A percentile compares a stretch with the other conserved stretches of the same genome.
These are phyloP conservation scores for Wickerhamiella parazyma DNA, from an alignment of 805 yeast genomes.

Conservation along the genomic window DNA sequence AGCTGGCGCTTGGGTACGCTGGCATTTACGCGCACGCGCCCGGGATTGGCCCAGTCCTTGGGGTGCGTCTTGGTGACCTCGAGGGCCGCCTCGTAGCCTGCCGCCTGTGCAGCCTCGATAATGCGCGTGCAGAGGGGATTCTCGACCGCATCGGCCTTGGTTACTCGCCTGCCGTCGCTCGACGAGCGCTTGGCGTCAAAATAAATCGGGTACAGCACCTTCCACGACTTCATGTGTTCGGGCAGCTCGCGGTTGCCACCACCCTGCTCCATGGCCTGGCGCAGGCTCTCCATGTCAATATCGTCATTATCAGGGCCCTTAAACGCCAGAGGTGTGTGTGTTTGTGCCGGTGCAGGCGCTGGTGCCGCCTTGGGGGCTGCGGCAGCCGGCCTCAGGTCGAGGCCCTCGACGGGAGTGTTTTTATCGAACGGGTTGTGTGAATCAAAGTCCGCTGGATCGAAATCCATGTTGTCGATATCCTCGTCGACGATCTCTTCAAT, in stretches of 20 bases:
- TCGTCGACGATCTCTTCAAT: constrained; percentile 47
- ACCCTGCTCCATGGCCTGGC: constrained; percentile 9
- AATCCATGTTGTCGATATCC: constrained; percentile 71
- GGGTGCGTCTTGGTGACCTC: constrained; percentile 79
- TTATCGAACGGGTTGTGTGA: constrained; percentile 30
- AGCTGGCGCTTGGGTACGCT: constrained; percentile 52
- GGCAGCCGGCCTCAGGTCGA: constrained; percentile 22
- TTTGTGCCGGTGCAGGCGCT: background rate
- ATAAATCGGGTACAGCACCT: constrained; percentile 79
- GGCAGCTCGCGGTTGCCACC: constrained; percentile 44
- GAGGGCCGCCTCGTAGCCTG: constrained; percentile 25
- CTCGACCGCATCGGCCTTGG: constrained; percentile 51
- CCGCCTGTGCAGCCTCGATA: constrained; percentile 47
- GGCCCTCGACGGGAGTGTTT: constrained; percentile 20
- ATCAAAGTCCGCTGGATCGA: constrained; percentile 88
- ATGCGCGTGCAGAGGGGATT: constrained; percentile 81
- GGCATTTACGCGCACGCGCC: constrained; percentile 71
- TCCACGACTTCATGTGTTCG: constrained; percentile 50
- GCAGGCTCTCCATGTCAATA: background rate
- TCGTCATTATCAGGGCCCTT: constrained; percentile 14
- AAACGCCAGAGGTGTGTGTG: constrained; percentile 11
- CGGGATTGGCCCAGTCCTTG: constrained; percentile 94
- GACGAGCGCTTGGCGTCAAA: constrained; percentile 69
- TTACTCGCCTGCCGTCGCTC: constrained; percentile 73
- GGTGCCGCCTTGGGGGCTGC: constrained; percentile 34